phyloP scores from a whole-genome alignment of 352 stramenopile genomes.

The Hyaloperonospora brassicae region DNA sequence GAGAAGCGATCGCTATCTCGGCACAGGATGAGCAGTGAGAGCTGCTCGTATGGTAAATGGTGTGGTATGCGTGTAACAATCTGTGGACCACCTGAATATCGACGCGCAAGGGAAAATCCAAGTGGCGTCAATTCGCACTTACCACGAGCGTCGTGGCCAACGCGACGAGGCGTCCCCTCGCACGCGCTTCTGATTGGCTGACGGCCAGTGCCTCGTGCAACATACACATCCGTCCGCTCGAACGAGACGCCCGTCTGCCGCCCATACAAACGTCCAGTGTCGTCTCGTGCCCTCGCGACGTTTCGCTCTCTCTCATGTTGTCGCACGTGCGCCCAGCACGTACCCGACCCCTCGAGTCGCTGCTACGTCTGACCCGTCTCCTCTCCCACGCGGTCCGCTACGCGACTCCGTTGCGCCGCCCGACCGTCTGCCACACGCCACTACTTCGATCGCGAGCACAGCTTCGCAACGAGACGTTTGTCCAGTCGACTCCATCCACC shows the following conservation, averaged over 20 bases:
- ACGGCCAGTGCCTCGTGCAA: not conserved
- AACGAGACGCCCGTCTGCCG: no score
- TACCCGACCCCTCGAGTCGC: not conserved
- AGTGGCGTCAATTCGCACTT: not conserved
- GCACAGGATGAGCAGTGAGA: no score
- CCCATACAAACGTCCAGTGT: conserved; percentile 15
- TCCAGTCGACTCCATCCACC: conserved; percentile 73
- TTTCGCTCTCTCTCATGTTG: conserved; percentile 20
- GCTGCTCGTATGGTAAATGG: no score
- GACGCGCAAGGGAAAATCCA: not conserved
- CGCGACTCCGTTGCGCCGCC: conserved; percentile 21
- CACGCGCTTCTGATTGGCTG: conserved; percentile 3
- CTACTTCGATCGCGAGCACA: conserved; percentile 45
- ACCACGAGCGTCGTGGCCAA: no score
- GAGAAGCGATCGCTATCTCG: no score
- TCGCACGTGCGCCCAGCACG: conserved; percentile 6
- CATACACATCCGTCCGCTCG: no score
- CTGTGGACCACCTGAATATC: no score
- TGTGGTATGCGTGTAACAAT: no score
- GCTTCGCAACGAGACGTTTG: conserved; percentile 53
- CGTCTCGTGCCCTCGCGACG: not conserved
- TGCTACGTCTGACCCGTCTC: conserved; percentile 9
- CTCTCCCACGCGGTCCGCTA: conserved; percentile 19
- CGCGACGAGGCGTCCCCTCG: conserved; percentile 8
- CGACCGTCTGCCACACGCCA: conserved; percentile 15